Evolutionary conservation across 345 rosid species (phyloP).

Genomic region (Rubroshorea leprosula): DNA sequence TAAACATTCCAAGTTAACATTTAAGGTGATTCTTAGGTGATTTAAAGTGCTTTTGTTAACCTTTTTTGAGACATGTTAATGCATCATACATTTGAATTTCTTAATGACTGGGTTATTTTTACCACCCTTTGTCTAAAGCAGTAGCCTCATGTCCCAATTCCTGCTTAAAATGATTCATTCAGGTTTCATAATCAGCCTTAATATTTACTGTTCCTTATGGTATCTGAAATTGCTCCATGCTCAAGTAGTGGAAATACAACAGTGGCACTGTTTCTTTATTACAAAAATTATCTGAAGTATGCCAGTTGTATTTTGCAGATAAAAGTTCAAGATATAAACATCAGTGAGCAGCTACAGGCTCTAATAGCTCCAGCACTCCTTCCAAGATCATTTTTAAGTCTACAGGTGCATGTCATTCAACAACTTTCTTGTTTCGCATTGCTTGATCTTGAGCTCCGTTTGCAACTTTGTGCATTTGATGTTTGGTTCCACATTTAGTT

Average conservation of each 20-base stretch:
- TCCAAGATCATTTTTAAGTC: conserved; percentile 69
- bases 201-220: no score
- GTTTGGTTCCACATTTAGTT: background rate
- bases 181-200: no score
- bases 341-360: conserved; percentile 74
- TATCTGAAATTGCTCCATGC: no score
- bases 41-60: background rate
- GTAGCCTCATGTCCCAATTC: background rate
- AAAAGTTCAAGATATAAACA: conserved; percentile 61
- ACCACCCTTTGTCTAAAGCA: background rate
- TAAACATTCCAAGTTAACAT: conserved; percentile 1
- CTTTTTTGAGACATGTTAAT: background rate
- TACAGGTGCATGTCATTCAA: conserved; percentile 44
- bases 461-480: background rate
- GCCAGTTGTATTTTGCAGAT: conserved; percentile 44
- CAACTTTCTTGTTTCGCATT: background rate
- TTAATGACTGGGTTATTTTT: background rate
- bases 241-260: background rate
- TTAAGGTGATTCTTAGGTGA: background rate
- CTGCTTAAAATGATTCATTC: background rate
- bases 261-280: background rate
- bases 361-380: conserved; percentile 81
- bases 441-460: conserved; percentile 1
- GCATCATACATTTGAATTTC: background rate
- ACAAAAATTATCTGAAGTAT: conserved; percentile 5